Conservation (phyloP, 1,284 basidiomycete genomes). For the Pseudozyma sp. region DNA sequence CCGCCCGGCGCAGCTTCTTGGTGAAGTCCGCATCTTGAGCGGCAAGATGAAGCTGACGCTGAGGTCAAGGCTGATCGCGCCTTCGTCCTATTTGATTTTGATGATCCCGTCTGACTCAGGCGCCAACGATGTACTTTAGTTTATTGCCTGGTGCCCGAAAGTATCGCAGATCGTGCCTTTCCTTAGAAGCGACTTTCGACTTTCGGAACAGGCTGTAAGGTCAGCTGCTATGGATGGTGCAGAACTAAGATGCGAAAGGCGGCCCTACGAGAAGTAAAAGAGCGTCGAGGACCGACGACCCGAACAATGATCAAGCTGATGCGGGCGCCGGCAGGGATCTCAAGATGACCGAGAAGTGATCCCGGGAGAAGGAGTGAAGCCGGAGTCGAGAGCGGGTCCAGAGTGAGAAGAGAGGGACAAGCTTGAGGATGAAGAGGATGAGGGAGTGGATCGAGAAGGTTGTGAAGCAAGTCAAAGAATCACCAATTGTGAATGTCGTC, state of each 20-base stretch:
- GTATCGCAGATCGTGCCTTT: too few species aligned
- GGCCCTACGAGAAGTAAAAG: constrained; percentile 7
- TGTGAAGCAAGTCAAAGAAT: not conserved
- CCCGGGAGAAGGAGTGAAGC: not conserved
- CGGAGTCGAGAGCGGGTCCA: not conserved
- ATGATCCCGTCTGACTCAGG: too few species aligned
- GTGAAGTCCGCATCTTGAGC: constrained; percentile 12
- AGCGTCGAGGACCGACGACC: constrained; percentile 36
- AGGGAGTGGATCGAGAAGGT: not conserved
- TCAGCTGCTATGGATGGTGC: not conserved
- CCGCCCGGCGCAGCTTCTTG: constrained; percentile 27
- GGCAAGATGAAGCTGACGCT: not conserved
- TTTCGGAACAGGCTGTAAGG: not conserved
- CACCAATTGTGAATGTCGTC: constrained; percentile 2
- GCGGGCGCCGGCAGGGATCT: constrained; percentile 21
- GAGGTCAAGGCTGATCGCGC: too few species aligned
- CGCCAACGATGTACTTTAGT: too few species aligned
- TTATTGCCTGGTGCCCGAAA: too few species aligned
- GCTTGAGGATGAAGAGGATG: not conserved
- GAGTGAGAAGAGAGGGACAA: not conserved
- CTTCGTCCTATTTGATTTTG: too few species aligned
- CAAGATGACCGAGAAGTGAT: not conserved
- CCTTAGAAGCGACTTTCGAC: too few species aligned
- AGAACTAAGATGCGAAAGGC: not conserved
- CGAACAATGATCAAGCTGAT: constrained; percentile 13